phyloP scores from a whole-genome alignment of 495 filamentous ascomycete species.

The Cudoniella acicularis region DNA sequence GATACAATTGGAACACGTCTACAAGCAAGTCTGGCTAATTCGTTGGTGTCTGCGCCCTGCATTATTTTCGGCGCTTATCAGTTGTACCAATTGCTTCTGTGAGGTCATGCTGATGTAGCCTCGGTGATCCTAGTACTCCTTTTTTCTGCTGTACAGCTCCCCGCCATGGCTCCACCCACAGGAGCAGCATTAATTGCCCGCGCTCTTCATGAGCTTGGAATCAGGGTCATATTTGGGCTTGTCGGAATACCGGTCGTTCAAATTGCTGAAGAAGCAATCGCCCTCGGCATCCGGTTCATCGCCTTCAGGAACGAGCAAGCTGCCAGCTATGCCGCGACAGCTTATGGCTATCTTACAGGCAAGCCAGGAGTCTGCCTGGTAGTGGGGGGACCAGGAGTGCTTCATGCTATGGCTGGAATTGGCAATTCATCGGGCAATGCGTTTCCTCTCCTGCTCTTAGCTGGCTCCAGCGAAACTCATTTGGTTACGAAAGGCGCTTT shows the following conservation, averaged over 20 bases:
- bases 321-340: conserved; percentile 58
- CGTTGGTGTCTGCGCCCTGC: background rate
- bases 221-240: conserved; percentile 60
- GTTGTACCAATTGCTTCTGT: background rate
- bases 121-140: background rate
- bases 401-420: conserved; percentile 61
- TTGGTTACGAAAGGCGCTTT: conserved; percentile 55
- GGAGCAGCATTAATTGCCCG: conserved; percentile 59
- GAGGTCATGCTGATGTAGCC: background rate
- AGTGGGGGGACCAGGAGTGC: conserved; percentile 62
- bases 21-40: background rate
- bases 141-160: background rate
- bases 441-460: conserved; percentile 57
- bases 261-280: conserved; percentile 60
- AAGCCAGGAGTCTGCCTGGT: conserved; percentile 59
- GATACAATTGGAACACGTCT: conserved; percentile 7
- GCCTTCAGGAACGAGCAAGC: conserved; percentile 66
- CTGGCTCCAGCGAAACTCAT: conserved; percentile 54
- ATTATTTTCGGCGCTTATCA: background rate
- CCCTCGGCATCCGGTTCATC: conserved; percentile 61
- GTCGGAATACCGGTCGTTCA: conserved; percentile 64
- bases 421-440: conserved; percentile 55
- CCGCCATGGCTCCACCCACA: conserved; percentile 37
- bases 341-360: conserved; percentile 63
- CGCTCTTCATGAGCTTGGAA: conserved; percentile 49